A percentile compares a stretch with the other conserved stretches of the same genome.
phyloP scores from a whole-genome alignment of 2,329 filamentous ascomycete genomes.

The Colletotrichum simmondsii region DNA sequence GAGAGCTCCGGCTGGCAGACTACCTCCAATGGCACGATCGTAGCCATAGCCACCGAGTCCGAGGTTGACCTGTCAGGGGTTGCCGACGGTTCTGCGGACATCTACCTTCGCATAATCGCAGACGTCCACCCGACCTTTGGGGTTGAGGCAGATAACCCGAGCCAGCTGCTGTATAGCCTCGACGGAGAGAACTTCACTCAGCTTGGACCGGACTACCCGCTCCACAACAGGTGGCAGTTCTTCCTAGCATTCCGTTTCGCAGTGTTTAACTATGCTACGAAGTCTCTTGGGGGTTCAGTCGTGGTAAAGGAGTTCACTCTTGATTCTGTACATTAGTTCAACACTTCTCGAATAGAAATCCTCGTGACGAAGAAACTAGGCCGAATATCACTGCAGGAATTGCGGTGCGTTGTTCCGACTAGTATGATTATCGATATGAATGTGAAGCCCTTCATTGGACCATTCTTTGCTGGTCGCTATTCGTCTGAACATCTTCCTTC shows the following conservation, averaged over 20 bases:
- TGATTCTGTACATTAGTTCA: conserved; percentile 1
- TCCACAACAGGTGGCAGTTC: conserved; percentile 55
- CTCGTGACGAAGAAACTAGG: too few relatives aligned
- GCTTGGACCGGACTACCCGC: conserved; percentile 46
- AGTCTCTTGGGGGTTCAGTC: conserved; percentile 37
- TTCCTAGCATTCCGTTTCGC: conserved; percentile 61
- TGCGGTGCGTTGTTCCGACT: too few relatives aligned
- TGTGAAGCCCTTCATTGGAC: too few relatives aligned
- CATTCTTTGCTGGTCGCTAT: too few relatives aligned
- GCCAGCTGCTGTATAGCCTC: conserved; percentile 50
- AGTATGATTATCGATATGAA: too few relatives aligned
- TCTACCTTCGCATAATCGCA: conserved; percentile 39
- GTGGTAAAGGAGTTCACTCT: conserved; percentile 20
- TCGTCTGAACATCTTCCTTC: too few relatives aligned
- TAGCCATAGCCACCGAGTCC: neutral
- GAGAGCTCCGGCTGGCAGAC: conserved; percentile 45
- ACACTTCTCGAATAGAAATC: too few relatives aligned
- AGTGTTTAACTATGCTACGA: conserved; percentile 61
- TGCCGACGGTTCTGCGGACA: conserved; percentile 14
- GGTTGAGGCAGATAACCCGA: conserved; percentile 18
- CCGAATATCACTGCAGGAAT: too few relatives aligned
- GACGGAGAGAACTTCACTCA: conserved; percentile 51
- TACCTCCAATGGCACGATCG: conserved; percentile 41
- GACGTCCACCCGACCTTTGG: conserved; percentile 36
- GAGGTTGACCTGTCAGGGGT: neutral